Percentiles rank a stretch among this genome's conserved stretches.
Conservation (phyloP, 176 grass and related monocot genomes). For the Coix lacrymajobi region DNA sequence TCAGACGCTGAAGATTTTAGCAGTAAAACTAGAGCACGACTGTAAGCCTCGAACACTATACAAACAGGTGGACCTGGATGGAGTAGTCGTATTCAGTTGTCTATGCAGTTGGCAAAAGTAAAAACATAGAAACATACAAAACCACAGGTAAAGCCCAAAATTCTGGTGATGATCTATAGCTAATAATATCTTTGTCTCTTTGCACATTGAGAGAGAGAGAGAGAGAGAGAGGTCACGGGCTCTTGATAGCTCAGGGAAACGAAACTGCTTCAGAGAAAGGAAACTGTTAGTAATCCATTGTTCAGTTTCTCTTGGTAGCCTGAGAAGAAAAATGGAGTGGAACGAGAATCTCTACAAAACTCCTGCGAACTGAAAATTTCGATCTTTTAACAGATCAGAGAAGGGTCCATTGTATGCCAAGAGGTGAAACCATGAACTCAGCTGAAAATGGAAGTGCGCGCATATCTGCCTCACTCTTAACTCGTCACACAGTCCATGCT, state of each 20-base stretch:
- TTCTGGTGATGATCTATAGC: not conserved
- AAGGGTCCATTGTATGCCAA: not conserved
- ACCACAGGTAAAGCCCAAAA: conserved; percentile 18
- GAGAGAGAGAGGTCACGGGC: not conserved
- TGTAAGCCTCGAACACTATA: not conserved
- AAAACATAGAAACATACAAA: conserved; percentile 10
- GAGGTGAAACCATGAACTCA: not conserved
- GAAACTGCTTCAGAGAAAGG: not conserved
- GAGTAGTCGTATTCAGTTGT: not conserved
- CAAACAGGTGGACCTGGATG: not conserved
- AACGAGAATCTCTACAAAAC: not conserved
- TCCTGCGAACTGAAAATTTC: not conserved
- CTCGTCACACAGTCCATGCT: not conserved
- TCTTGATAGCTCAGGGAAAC: not conserved
- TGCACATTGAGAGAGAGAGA: not conserved
- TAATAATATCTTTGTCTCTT: conserved; percentile 33
- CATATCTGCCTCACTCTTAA: not conserved
- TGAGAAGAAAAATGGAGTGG: not conserved
- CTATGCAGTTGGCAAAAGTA: not conserved
- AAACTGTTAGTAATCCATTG: conserved; percentile 2
- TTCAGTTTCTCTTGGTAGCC: not conserved
- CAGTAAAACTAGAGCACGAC: not conserved
- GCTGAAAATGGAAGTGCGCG: not conserved
- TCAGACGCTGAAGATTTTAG: conserved; percentile 13
- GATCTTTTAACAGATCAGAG: not conserved